Evolutionary conservation across 1,139 yeast species (phyloP), one percentile per base, ranked within the genome.

Genomic region (Kurtzmaniella quercitrusa): DNA sequence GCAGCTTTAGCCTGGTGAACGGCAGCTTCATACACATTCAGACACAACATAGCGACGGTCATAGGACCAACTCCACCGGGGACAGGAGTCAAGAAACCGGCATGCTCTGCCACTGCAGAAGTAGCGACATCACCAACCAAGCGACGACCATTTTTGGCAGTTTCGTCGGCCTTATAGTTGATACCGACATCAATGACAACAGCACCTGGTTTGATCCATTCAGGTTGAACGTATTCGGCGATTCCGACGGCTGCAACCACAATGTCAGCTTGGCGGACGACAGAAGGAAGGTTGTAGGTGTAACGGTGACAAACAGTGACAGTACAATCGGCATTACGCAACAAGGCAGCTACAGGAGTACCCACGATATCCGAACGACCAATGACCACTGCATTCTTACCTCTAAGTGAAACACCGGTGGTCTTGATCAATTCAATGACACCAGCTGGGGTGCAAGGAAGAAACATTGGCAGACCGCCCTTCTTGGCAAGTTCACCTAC

Each of bases 51-150:
- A 38, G 90, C 91, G 37, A 85, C 93, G 25, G 94, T 85, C 94
- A 85, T 85, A 53, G 94, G 94, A 34, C 94, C 94, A 52, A 85
- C 94, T 53, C 94, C 94, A 62, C 94, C 93, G 33, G 94, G 94
- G 42, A 85, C 94, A 4, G 94, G 94, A 6, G 94, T 85, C 44
- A 85, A 70, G 54, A 72, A 79, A 2, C 83, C 68, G 1, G 89
- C 85, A 51, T 71, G 73, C 43, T 73, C 65, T 45, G 69, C 68
- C 44, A 83, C 85, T 33, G 77, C 65, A 42, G 70, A 80, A 56
- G 68, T 85, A 52, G 84, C 90, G 27, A 82, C 93, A 61, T 85
- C 94, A 51, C 94, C 94, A 15, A 85, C 90, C 55, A 85, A 70
- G 57, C 73, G 77, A 52, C 70, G 72, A 25, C 91, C 91, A 14